phyloP scores from a whole-genome alignment of 179 eudicot species.

The Vitellaria paradoxa region DNA sequence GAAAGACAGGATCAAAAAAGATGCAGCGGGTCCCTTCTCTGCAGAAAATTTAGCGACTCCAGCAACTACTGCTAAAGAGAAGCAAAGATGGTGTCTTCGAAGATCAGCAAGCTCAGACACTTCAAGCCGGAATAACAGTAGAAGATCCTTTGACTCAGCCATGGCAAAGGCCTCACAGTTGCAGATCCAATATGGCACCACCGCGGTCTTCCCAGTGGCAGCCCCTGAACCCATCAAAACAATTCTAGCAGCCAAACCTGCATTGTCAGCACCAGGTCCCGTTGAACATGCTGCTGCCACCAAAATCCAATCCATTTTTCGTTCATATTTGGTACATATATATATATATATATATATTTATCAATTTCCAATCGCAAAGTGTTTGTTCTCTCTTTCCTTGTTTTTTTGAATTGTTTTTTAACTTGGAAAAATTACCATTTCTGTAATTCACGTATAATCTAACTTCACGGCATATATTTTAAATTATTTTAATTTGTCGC shows the following conservation, averaged over 20 bases:
- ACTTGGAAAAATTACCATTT: background rate
- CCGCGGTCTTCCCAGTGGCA: background rate
- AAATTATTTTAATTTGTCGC: too few relatives aligned
- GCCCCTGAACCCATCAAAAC: background rate
- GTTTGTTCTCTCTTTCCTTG: background rate
- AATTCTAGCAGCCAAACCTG: background rate
- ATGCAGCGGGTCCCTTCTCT: background rate
- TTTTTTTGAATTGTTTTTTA: background rate
- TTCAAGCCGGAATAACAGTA: slow-evolving; percentile 9
- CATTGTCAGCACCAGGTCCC: background rate
- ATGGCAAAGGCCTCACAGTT: slow-evolving; percentile 10
- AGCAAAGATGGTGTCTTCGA: slow-evolving; percentile 37
- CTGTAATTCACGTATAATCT: too few relatives aligned
- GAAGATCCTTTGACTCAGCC: slow-evolving; percentile 29
- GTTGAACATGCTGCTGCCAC: slow-evolving; percentile 31
- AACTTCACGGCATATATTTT: too few relatives aligned
- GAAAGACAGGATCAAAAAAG: slow-evolving; percentile 11
- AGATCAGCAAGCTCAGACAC: slow-evolving; percentile 17
- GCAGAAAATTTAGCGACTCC: background rate
- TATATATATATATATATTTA: too few relatives aligned
- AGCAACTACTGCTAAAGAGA: slow-evolving; percentile 19
- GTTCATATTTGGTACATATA: slow-evolving; percentile 35
- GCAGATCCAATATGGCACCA: background rate
- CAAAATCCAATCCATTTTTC: slow-evolving; percentile 37
- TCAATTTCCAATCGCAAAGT: too few relatives aligned